Base-by-base conservation (phyloP, 352 stramenopile genomes). In the Globisporangium spinosum region DNA sequence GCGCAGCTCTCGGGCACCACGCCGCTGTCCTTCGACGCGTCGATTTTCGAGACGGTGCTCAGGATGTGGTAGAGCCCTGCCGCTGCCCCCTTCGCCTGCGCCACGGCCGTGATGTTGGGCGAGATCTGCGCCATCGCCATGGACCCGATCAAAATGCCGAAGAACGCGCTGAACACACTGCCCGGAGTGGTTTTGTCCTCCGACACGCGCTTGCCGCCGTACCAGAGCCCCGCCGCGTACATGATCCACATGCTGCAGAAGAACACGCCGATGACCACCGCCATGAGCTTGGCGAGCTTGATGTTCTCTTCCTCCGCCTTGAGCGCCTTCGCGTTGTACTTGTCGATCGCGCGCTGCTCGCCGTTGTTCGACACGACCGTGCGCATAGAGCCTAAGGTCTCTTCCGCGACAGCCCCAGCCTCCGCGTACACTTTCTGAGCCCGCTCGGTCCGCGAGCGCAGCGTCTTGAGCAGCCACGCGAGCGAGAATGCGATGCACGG, bases 301-400 rank as follows among this genome's bases (percentile, higher is more conserved):
- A 88, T 71, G 54, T 78, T 78, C 47, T 77, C 70, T 0, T 56
- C 45, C 57, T 89, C 76, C 0, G 71, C 80, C 0, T 63, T 55
- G 2, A 65, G 20, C 3, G 68, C 57, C 17, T 80, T 75, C n/a
- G 38, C 38, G 0, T 75, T 61, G 64, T 77, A 89, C 64, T 75
- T 84, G 0, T 55, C 49, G 53, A 89, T 82, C 29, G 78, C 78
- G 17, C 69, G 74, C 55, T 64, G 40, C 67, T 86, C 80, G 17
- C 62, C 76, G 35, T 85, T 86, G 22, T 80, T 62, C 7, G 77
- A 85, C 22, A 69, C 73, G n/a, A 89, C 72, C 2, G 81, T 89
- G 62, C 79, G 82, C 32, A 90, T 90, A n/a, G 78, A 76, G 49
- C 76, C 69, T 17, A 90, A 62, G 9, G 80, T 90, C 40, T 90